Base-by-base conservation (phyloP, 1,284 basidiomycete genomes). In the Ustilago loliicola region DNA sequence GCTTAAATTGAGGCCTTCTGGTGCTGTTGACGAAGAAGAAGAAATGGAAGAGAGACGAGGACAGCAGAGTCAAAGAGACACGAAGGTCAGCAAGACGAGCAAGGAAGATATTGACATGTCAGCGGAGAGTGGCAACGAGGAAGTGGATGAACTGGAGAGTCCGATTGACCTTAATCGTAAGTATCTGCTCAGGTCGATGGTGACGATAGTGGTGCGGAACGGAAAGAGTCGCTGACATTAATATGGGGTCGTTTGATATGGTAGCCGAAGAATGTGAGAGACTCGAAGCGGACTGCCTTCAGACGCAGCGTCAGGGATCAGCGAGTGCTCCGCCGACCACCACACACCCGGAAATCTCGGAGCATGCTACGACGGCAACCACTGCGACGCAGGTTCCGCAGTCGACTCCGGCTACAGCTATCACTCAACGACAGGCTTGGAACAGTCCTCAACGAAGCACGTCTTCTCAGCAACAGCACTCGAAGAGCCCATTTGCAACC, bases 61-160 rank as follows among this genome's bases (percentile, higher is more conserved):
- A 45, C 34, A 45, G 42, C 11, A 45, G n/a, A 8, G 36, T 5
- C 32, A 38, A 15, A 38, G 36, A 7, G 17, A 38, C 11, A 11
- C 32, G 32, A 34, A 34, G 32, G 32, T 11, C 32, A 15, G 36
- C 36, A 45, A 45, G 5, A 45, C 11, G 42, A 45, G 48, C 27
- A 25, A 27, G 15, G 11, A 50, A 17, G 27, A 27, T 27, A 25
- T 27, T 3, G 25, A 50, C 29, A 15, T 50, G 48, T 27, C 25
- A 15, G 15, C 15, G 27, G 48, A 50, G 8, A 29, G 23, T 29
- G 48, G 7, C 11, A 45, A 50, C n/a, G 55, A 63, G 2, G 61
- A 65, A 8, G 61, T 61, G 0, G 71, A 73, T 50, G 71, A 73
- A 11, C 11, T 64, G 30, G 65, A 73, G 30, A 66, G 67, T 21